Evolutionary conservation across 2,329 filamentous ascomycete genomes (phyloP), one percentile per base, ranked within the genome.

Genomic region (Colletotrichum shisoi): DNA sequence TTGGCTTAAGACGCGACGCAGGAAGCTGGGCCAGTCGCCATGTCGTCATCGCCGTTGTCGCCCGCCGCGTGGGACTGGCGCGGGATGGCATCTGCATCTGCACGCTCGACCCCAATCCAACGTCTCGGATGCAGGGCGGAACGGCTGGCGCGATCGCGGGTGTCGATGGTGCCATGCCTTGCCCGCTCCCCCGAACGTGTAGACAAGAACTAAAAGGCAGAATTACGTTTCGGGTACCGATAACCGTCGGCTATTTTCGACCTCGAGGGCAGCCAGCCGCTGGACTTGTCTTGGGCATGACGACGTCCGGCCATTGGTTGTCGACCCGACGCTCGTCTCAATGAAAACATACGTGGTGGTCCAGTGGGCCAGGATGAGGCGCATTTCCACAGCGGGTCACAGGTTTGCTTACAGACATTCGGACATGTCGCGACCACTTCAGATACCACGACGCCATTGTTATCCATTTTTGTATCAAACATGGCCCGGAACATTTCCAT

Each of bases 1-100:
- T 58, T 58, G 53, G 60, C 46, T n/a, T 11, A 15, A 42, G 15
- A 39, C 40, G 40, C 27, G 39, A 58, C 45, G 17, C 31, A 57
- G 46, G 45, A 34, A 48, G 56, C 4, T 31, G 1, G 34, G 21
- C 19, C 6, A 27, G 11, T 56, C 21, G n/a, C 3, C 42, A 67
- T 67, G 53, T 67, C 67, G 67, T 57, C 59, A 67, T 67, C 51
- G 45, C 57, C 62, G 63, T 62, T 66, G 63, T 49, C 53, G 62
- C 57, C 57, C 40, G 39, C 21, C 46, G 49, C 44, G 62, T 61
- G 68, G 57, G 52, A 68, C 66, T 59, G 54, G 49, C 62, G 68
- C 40, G 54, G 61, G 40, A 69, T 66, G 42, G 31, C 24, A 59
- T 59, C 57, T 56, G 31, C 24, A 59, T 59, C 57, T 56, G 57